These are phyloP conservation scores for Chlorella variabilis DNA, from an alignment of 163 green algal genomes.

Conservation along the genomic window DNA sequence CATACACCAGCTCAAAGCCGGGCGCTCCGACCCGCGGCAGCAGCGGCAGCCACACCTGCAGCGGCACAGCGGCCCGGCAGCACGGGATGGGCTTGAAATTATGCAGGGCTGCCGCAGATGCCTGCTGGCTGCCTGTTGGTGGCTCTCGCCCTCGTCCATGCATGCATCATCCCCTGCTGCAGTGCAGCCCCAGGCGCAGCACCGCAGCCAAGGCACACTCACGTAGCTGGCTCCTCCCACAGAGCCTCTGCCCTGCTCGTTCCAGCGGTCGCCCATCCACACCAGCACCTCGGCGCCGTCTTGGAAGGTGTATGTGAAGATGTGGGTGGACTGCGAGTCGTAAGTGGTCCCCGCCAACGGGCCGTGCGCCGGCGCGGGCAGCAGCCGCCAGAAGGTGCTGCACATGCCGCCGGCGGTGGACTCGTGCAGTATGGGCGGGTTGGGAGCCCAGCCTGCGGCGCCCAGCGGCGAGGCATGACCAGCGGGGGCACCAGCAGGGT, in stretches of 20 bases:
- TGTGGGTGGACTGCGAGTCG: constrained; percentile 17
- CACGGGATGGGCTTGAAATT: not conserved
- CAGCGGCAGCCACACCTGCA: constrained; percentile 34
- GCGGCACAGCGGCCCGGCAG: not conserved
- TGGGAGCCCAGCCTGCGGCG: constrained; percentile 25
- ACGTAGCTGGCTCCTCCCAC: constrained; percentile 20
- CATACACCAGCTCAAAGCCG: constrained; percentile 34
- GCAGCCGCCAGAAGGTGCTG: constrained; percentile 17
- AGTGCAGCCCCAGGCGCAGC: not conserved
- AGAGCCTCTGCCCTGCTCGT: not conserved
- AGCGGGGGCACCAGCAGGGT: too few species aligned
- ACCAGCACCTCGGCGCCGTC: constrained; percentile 17
- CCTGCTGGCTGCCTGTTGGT: too few species aligned
- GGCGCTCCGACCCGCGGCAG: not conserved
- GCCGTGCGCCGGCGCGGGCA: constrained; percentile 13
- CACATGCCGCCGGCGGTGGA: constrained; percentile 27
- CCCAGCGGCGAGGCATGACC: too few species aligned
- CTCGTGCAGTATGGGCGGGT: constrained; percentile 16
- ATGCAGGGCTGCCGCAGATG: too few species aligned
- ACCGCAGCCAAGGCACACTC: not conserved
- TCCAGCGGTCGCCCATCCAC: constrained; percentile 35
- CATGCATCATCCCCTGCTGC: too few species aligned
- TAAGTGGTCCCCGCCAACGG: constrained; percentile 6
- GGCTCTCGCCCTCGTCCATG: too few species aligned
- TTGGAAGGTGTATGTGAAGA: not conserved